Evolutionary conservation across 768 basidiomycete genomes (phyloP).

Genomic region (Austroboletus eburneus): DNA sequence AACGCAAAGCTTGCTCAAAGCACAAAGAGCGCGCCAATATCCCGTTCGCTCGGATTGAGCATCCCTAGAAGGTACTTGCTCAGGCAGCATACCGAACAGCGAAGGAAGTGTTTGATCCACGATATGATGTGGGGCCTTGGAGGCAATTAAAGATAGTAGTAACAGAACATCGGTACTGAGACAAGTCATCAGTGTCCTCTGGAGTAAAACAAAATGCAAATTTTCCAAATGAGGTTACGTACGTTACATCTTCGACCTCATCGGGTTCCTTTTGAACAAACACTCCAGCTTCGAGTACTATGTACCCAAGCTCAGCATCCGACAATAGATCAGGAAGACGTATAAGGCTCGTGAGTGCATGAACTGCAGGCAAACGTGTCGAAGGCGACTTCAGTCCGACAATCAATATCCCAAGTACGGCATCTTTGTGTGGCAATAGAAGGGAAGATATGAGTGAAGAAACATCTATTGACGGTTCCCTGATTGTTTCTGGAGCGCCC

Average conservation of each 20-base stretch:
- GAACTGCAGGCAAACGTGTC: slow-evolving; percentile 56
- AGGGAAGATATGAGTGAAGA: slow-evolving; percentile 24
- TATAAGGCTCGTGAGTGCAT: slow-evolving; percentile 63
- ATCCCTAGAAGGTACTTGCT: slow-evolving; percentile 51
- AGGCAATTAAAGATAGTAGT: slow-evolving; percentile 60
- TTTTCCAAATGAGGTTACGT: slow-evolving; percentile 3
- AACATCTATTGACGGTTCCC: slow-evolving; percentile 28
- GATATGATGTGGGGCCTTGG: slow-evolving; percentile 57
- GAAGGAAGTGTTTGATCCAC: slow-evolving; percentile 74
- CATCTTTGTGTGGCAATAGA: slow-evolving; percentile 68
- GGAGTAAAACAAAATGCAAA: neutral
- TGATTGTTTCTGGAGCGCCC: neutral
- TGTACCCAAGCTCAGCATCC: slow-evolving; percentile 71
- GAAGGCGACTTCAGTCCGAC: slow-evolving; percentile 51
- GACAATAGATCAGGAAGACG: slow-evolving; percentile 59
- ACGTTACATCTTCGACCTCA: slow-evolving; percentile 55
- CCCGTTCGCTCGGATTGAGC: slow-evolving; percentile 53
- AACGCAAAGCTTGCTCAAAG: slow-evolving; percentile 68
- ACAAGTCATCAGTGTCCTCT: neutral
- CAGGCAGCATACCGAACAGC: slow-evolving; percentile 74
- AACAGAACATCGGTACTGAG: slow-evolving; percentile 56
- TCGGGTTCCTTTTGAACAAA: slow-evolving; percentile 48
- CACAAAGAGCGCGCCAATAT: slow-evolving; percentile 64
- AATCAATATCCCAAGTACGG: slow-evolving; percentile 61
- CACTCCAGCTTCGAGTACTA: slow-evolving; percentile 74